Base-by-base conservation (phyloP, 2,329 filamentous ascomycete genomes). In the Didymella sp. region DNA sequence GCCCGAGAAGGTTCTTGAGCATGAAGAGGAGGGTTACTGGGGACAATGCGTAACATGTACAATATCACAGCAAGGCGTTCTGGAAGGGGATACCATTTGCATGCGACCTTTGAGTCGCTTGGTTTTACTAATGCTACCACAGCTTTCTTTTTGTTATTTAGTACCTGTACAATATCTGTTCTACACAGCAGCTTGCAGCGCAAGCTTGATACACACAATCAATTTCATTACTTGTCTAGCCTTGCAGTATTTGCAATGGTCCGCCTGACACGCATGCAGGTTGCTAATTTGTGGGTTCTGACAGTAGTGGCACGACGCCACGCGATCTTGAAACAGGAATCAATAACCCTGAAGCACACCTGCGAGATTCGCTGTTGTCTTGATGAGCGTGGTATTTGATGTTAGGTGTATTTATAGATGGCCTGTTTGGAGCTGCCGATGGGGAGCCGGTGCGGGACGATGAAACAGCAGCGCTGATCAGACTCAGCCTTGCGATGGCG, bases 1-100 rank as follows among this genome's bases (percentile, higher is more conserved):
- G 56, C 19, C 65, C 65, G 8, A 47, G 56, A 13, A 43, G 65
- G 1, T 68, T 68, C 22, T 31, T 62, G 41, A 67, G 63, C 17
- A 46, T 68, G 47, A 68, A 65, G 53, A 62, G 59, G 41, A 60
- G 54, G 50, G 45, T 58, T 6, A 58, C 56, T 11, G 50, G 56
- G 3, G 50, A 49, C 31, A 27, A 3, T 24, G 33, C 12, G n/a
- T n/a, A 40, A 25, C 13, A 24, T 48, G 37, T 44, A 28, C 17
- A 19, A 48, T 31, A 48, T 37, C 11, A 45, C 31, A 57, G 49
- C 49, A 44, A 48, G 54, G 54, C 54, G 54, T 57, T 57, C 38
- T 13, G 2, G 47, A 28, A 15, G 24, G 28, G 13, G 38, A 45
- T 49, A 49, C 44, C 35, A 38, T 19, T 28, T 49, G 33, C 17